Percentiles rank a stretch among this genome's conserved stretches.
Conservation (phyloP, 2,329 filamentous ascomycete species). For the Aureobasidium sp. region DNA sequence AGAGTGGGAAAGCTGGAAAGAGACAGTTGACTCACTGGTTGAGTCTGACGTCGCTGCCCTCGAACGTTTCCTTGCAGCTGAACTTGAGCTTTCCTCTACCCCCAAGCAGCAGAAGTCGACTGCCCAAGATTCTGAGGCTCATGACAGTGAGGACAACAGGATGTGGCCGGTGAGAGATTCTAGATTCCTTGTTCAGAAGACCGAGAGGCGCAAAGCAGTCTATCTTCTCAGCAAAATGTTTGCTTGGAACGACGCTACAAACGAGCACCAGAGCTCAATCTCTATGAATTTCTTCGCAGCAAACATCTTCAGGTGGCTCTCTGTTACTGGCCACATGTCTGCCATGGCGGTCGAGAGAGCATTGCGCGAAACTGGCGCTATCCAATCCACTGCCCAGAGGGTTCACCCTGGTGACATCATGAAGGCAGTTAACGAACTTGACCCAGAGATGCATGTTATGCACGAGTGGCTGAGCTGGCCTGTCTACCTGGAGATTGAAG, state of each 20-base stretch:
- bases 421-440: constrained; percentile 53
- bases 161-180: constrained; percentile 20
- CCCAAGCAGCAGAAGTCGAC: neutral
- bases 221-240: constrained; percentile 45
- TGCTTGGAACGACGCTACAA: constrained; percentile 17
- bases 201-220: constrained; percentile 58
- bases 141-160: neutral
- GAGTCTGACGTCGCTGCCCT: constrained; percentile 21
- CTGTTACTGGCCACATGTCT: constrained; percentile 46
- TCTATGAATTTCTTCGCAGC: constrained; percentile 39
- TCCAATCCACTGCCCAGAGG: constrained; percentile 31
- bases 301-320: constrained; percentile 51
- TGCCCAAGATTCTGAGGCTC: neutral
- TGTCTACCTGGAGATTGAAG: constrained; percentile 56
- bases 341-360: constrained; percentile 37
- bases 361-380: constrained; percentile 23
- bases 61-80: constrained; percentile 24
- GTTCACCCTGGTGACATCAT: constrained; percentile 50
- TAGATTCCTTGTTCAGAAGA: constrained; percentile 41
- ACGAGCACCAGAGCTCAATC: constrained; percentile 22
- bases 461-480: constrained; percentile 54
- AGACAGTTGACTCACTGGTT: constrained; percentile 21
- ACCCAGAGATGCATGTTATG: constrained; percentile 59
- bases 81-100: constrained; percentile 16
- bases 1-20: constrained; percentile 23